Evolutionary conservation across 345 rosid genomes (phyloP).

Genomic region (Gossypium longicalyx): DNA sequence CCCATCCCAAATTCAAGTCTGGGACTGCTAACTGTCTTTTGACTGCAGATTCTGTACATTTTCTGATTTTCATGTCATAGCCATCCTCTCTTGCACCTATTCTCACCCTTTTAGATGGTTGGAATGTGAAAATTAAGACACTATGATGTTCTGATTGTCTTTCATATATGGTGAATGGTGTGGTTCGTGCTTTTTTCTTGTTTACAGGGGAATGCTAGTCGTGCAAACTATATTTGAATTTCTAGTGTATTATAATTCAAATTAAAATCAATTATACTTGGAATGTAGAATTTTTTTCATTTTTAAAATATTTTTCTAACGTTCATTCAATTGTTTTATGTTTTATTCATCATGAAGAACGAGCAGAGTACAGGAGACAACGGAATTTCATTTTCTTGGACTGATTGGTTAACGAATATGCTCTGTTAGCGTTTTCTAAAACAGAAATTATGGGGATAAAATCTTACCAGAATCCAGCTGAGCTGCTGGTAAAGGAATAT

Average conservation of each 20-base stretch:
- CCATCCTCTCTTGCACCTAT: neutral
- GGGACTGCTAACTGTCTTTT: neutral
- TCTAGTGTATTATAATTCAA: neutral
- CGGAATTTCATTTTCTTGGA: conserved; percentile 1
- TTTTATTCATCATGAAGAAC: neutral
- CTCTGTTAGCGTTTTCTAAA: conserved; percentile 17
- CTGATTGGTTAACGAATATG: conserved; percentile 17
- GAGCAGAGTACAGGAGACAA: neutral
- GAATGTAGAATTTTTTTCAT: neutral
- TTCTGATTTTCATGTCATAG: neutral
- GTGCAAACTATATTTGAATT: neutral
- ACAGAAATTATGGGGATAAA: conserved; percentile 27
- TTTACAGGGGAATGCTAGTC: neutral
- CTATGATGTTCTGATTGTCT: neutral
- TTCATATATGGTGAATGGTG: neutral
- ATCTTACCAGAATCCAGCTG: conserved; percentile 51
- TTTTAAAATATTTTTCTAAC: neutral
- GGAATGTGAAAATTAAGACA: neutral
- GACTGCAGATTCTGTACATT: neutral
- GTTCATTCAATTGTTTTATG: neutral
- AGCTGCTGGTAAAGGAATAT: conserved; percentile 50
- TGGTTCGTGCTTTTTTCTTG: neutral
- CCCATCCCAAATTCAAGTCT: neutral
- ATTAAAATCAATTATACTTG: neutral
- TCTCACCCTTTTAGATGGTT: conserved; percentile 2